Percentiles rank a stretch among this genome's conserved stretches.
phyloP scores from a whole-genome alignment of 2,329 filamentous ascomycete species.

The Ceratocystis cacaofunesta region DNA sequence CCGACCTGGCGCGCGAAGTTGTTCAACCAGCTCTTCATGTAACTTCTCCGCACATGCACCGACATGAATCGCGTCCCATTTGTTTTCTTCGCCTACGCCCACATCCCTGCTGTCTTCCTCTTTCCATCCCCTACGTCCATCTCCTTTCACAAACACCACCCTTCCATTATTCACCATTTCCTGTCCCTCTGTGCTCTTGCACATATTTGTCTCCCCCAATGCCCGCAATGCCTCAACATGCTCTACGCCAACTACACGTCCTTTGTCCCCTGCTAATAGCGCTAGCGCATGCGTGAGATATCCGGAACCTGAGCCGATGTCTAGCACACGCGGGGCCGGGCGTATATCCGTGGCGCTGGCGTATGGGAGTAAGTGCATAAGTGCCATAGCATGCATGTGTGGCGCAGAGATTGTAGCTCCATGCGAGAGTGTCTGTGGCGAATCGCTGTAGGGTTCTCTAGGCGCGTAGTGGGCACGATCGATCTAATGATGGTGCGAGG shows the following conservation, averaged over 20 bases:
- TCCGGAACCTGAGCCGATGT: slow-evolving; percentile 61
- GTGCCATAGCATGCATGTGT: slow-evolving; percentile 45
- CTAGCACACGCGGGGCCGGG: slow-evolving; percentile 38
- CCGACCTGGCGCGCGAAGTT: slow-evolving; percentile 64
- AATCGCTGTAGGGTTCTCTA: slow-evolving; percentile 48
- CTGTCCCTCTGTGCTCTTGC: slow-evolving; percentile 43
- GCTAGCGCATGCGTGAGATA: slow-evolving; percentile 84
- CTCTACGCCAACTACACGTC: slow-evolving; percentile 63
- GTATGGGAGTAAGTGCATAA: slow-evolving; percentile 33
- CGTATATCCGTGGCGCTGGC: neutral
- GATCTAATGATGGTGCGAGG: slow-evolving; percentile 39
- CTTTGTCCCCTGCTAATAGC: slow-evolving; percentile 53
- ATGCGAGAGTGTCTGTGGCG: slow-evolving; percentile 40
- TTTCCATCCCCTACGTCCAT: slow-evolving; percentile 53
- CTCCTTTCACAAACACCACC: slow-evolving; percentile 59
- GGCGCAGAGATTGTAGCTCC: slow-evolving; percentile 43
- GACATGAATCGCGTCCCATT: slow-evolving; percentile 89
- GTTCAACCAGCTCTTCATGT: slow-evolving; percentile 57
- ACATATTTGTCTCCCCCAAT: slow-evolving; percentile 50
- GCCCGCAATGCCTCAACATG: slow-evolving; percentile 53
- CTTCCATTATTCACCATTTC: slow-evolving; percentile 46
- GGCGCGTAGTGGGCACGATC: slow-evolving; percentile 79
- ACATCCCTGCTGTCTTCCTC: slow-evolving; percentile 26
- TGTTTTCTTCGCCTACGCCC: neutral
- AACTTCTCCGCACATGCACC: slow-evolving; percentile 68